phyloP scores from a whole-genome alignment of 495 filamentous ascomycete species.

The Clavariopsis aquatica region DNA sequence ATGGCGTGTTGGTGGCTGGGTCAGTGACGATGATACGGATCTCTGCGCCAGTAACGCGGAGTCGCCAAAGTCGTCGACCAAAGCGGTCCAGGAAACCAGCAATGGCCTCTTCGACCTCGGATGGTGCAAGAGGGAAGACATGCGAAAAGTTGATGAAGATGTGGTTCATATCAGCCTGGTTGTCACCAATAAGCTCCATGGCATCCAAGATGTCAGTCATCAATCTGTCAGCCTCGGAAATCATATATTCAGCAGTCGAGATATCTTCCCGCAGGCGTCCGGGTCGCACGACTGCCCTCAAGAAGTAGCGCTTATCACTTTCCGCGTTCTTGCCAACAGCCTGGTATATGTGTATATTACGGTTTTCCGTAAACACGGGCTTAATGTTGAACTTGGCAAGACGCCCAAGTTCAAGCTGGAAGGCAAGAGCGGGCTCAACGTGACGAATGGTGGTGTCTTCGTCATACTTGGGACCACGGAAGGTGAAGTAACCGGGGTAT shows the following conservation, averaged over 20 bases:
- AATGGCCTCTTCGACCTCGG: slow-evolving; percentile 91
- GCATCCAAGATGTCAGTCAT: slow-evolving; percentile 98
- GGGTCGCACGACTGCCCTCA: slow-evolving; percentile 87
- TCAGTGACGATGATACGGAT: slow-evolving; percentile 98
- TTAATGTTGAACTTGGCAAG: slow-evolving; percentile 96
- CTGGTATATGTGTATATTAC: slow-evolving; percentile 98
- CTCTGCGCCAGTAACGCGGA: slow-evolving; percentile 95
- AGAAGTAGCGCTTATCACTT: slow-evolving; percentile 97
- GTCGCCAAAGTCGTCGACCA: slow-evolving; percentile 90
- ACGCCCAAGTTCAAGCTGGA: slow-evolving; percentile 93
- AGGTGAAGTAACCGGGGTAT: slow-evolving; percentile 96
- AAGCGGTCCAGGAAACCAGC: slow-evolving; percentile 96
- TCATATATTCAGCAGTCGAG: slow-evolving; percentile 94
- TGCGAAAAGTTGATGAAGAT: slow-evolving; percentile 99
- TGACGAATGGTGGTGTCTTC: slow-evolving; percentile 97
- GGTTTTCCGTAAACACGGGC: slow-evolving; percentile 97
- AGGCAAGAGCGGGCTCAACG: slow-evolving; percentile 91
- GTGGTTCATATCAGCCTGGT: slow-evolving; percentile 98
- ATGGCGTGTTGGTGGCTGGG: slow-evolving; percentile 76
- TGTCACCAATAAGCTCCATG: slow-evolving; percentile 96
- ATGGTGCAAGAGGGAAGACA: slow-evolving; percentile 86
- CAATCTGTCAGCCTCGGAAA: slow-evolving; percentile 92
- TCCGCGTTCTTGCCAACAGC: slow-evolving; percentile 90
- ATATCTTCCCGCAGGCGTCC: slow-evolving; percentile 95
- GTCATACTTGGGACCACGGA: slow-evolving; percentile 84